Evolutionary conservation across 345 rosid genomes (phyloP).

Genomic region (Hibiscus mutabilis): DNA sequence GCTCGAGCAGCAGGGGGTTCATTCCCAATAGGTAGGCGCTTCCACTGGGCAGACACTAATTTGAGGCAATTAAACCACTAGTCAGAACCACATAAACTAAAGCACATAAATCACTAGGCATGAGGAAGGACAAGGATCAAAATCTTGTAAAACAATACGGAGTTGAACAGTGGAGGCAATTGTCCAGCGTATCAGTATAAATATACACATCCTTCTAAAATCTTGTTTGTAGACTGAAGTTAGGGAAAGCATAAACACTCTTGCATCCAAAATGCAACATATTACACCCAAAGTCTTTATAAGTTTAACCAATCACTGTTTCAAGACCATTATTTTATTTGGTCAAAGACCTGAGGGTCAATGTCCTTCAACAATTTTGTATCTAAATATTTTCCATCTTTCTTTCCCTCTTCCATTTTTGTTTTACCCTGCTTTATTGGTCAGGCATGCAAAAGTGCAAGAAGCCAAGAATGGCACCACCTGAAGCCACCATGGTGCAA

Average conservation of each 20-base stretch:
- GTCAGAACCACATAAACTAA: background rate
- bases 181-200: background rate
- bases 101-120: conserved; percentile 9
- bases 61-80: conserved; percentile 2
- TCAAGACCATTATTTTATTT: background rate
- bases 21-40: conserved; percentile 56
- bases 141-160: background rate
- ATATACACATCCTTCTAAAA: background rate
- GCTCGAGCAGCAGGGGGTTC: conserved; percentile 93
- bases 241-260: background rate
- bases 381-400: background rate
- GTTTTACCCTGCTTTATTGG: background rate
- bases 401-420: background rate
- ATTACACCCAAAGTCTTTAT: background rate
- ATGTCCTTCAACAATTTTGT: background rate
- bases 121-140: background rate
- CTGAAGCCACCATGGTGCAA: background rate
- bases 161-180: background rate
- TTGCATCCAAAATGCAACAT: background rate
- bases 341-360: background rate
- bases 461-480: background rate
- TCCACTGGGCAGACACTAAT: conserved; percentile 92
- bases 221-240: background rate
- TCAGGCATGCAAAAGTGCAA: background rate
- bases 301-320: background rate